Evolutionary conservation across 495 filamentous ascomycete species (phyloP).

Genomic region (Podospora fimiseda): DNA sequence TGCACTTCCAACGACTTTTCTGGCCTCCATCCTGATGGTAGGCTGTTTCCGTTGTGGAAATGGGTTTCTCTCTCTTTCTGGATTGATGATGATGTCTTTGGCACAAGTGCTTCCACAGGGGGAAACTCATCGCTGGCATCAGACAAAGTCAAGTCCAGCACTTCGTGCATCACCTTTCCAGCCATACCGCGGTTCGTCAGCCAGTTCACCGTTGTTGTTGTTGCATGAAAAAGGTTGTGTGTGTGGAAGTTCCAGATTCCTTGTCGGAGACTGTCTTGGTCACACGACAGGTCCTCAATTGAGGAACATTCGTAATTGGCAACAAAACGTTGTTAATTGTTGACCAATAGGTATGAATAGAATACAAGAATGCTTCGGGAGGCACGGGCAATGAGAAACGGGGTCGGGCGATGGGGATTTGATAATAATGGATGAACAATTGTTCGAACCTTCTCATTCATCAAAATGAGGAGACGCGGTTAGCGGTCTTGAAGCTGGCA

Average conservation of each 20-base stretch:
- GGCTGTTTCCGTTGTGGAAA: background rate
- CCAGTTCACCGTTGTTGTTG: background rate
- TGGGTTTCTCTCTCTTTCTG: background rate
- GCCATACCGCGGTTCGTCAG: background rate
- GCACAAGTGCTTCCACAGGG: background rate
- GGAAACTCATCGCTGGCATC: background rate
- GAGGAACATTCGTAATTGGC: background rate
- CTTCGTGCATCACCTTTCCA: background rate
- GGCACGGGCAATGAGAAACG: background rate
- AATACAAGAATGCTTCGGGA: no score
- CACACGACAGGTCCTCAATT: background rate
- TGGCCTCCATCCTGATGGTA: background rate
- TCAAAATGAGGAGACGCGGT: background rate
- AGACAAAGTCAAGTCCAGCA: constrained; percentile 3
- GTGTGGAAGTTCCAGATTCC: no score
- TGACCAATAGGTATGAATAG: no score
- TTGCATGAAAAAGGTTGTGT: background rate
- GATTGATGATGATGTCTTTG: background rate
- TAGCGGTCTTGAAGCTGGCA: background rate
- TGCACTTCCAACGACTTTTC: background rate
- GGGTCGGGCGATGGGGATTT: no score
- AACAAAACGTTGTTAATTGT: no score
- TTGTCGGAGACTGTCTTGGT: no score
- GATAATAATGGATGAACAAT: background rate
- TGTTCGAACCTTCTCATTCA: background rate